Evolutionary conservation across 2,329 filamentous ascomycete genomes (phyloP), one percentile per base, ranked within the genome.

Genomic region (Apiospora sp.): DNA sequence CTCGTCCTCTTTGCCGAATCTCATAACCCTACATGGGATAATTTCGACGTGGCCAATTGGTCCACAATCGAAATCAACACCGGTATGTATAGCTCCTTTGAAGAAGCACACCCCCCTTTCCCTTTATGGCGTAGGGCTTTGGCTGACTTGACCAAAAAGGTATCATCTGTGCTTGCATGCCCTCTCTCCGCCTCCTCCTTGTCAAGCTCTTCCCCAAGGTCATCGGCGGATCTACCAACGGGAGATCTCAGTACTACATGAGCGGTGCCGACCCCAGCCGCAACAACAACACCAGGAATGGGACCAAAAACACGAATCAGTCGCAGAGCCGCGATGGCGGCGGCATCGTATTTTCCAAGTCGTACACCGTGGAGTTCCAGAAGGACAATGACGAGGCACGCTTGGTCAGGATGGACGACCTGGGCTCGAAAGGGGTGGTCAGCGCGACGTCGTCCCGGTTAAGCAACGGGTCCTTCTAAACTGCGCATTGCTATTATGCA

Each of bases 151-250:
- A 1, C 6, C 19, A 6, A 44, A 37, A 10, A 70, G 72, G 72
- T 46, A 73, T 73, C 58, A 73, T 73, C 44, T 73, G 72, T 44
- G 72, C 72, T 22, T 73, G 72, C 70, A 71, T 73, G 72, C 72
- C 72, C 8, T 71, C 72, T 12, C 49, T 73, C 10, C 72, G 72
- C 16, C 70, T 73, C 12, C 51, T 73, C 46, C 70, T 73, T 19
- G 72, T 70, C 41, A 58, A 27, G 16, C 49, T 71, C 46, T 71
- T 68, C 24, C 72, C 72, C 67, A 73, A 68, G 58, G 54, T 72
- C 24, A 34, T 72, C 2, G 72, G 70, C 13, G 48, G 41, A 41
- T 64, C 69, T 8, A n/a, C 49, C 68, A 30, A 41, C 48, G 24
- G 30, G 30, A 41, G 27, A 27, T 22, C 48, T 41, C 46, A 70